A percentile compares a stretch with the other conserved stretches of the same genome.
phyloP scores from a whole-genome alignment of 1,284 basidiomycete species.

The Chalciporus piperatoides region DNA sequence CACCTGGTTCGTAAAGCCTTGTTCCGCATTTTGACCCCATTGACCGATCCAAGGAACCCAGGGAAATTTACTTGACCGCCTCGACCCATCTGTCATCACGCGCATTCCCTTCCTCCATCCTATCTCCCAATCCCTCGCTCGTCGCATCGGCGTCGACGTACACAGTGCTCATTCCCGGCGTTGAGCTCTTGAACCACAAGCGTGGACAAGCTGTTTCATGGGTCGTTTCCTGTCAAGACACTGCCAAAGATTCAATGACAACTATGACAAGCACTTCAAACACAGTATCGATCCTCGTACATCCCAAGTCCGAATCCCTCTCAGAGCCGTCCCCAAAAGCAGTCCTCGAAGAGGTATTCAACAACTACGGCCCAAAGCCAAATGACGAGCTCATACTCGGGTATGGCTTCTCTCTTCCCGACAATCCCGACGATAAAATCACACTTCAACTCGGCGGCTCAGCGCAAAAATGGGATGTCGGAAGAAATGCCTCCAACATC shows the following conservation, averaged over 20 bases:
- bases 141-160: slow-evolving; percentile 49
- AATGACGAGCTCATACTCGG: slow-evolving; percentile 85
- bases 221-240: slow-evolving; percentile 50
- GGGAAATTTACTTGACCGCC: slow-evolving; percentile 68
- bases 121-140: slow-evolving; percentile 57
- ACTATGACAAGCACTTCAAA: background rate
- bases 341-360: slow-evolving; percentile 73
- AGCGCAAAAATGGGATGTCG: slow-evolving; percentile 58
- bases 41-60: slow-evolving; percentile 28
- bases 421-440: slow-evolving; percentile 83
- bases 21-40: background rate
- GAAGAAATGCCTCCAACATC: slow-evolving; percentile 50
- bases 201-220: slow-evolving; percentile 74
- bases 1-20: slow-evolving; percentile 56
- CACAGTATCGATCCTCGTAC: slow-evolving; percentile 38
- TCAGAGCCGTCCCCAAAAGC: background rate
- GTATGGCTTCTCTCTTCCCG: slow-evolving; percentile 77
- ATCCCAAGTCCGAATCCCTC: slow-evolving; percentile 4
- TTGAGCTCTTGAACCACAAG: slow-evolving; percentile 82
- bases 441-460: slow-evolving; percentile 67
- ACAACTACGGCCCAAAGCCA: slow-evolving; percentile 84
- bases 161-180: slow-evolving; percentile 79
- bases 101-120: slow-evolving; percentile 81
- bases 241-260: background rate
- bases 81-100: slow-evolving; percentile 80